A percentile compares a stretch with the other conserved stretches of the same genome.
phyloP scores from a whole-genome alignment of 2,329 filamentous ascomycete species.

The Dichotomopilus funicola region DNA sequence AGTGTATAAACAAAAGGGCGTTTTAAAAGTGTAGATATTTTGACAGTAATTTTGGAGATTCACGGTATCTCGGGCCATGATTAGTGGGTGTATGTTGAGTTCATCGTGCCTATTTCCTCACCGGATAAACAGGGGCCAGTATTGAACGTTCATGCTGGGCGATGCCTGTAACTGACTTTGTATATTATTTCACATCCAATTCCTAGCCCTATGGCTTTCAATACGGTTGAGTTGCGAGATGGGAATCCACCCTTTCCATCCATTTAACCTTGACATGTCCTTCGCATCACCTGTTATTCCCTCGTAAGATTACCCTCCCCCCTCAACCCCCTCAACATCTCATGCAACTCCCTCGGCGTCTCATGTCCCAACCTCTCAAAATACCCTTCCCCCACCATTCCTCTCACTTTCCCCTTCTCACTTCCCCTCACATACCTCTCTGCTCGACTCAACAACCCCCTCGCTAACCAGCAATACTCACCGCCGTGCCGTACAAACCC shows the following conservation, averaged over 20 bases:
- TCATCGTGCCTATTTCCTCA: no score
- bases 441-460: background rate
- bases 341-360: slow-evolving; percentile 3
- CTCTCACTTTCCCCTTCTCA: background rate
- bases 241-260: background rate
- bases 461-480: slow-evolving; percentile 9
- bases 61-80: no score
- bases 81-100: no score
- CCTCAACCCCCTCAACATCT: slow-evolving; percentile 1
- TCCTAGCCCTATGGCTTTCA: no score
- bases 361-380: slow-evolving; percentile 5
- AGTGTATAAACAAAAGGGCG: no score
- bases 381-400: background rate
- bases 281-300: background rate
- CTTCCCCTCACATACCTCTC: background rate
- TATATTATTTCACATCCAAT: no score
- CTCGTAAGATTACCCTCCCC: background rate
- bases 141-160: no score
- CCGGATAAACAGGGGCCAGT: no score
- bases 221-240: background rate
- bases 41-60: no score
- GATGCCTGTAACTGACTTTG: no score
- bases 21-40: no score
- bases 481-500: slow-evolving; percentile 3
- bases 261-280: background rate